Conservation (phyloP, 2,329 filamentous ascomycete genomes). For the Laburnicola sp. region DNA sequence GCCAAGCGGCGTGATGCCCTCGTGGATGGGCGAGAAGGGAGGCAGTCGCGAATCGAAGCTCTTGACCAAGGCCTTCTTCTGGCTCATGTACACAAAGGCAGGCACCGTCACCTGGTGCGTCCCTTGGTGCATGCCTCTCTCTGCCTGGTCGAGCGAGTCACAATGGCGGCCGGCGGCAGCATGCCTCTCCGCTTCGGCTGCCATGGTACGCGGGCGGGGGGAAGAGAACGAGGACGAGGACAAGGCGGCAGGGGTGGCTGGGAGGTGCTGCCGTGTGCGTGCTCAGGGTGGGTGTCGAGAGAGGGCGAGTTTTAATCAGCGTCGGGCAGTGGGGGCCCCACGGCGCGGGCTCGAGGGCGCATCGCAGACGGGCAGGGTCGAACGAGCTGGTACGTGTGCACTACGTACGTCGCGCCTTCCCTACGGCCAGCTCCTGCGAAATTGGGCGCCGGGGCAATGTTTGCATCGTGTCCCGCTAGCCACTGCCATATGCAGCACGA, state of each 20-base stretch:
- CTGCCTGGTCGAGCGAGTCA: slow-evolving; percentile 36
- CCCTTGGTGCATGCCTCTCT: slow-evolving; percentile 38
- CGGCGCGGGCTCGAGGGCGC: slow-evolving; percentile 19
- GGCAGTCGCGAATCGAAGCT: slow-evolving; percentile 19
- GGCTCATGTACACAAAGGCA: slow-evolving; percentile 32
- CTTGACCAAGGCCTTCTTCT: slow-evolving; percentile 9
- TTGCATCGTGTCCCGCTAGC: slow-evolving; percentile 1
- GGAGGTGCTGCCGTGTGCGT: slow-evolving; percentile 22
- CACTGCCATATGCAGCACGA: not conserved
- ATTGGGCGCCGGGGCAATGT: not conserved
- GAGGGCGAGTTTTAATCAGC: slow-evolving; percentile 33
- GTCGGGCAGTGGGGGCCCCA: slow-evolving; percentile 25
- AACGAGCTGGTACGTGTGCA: slow-evolving; percentile 3
- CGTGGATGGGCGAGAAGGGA: slow-evolving; percentile 35
- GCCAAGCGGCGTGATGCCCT: slow-evolving; percentile 39
- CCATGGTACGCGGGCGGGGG: slow-evolving; percentile 27
- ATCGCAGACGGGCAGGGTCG: not conserved
- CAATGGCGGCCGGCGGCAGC: too few relatives aligned
- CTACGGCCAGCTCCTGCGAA: not conserved
- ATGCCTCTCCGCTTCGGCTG: slow-evolving; percentile 20
- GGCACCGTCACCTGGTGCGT: slow-evolving; percentile 29
- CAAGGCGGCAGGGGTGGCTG: slow-evolving; percentile 24
- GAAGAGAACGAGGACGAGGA: slow-evolving; percentile 23
- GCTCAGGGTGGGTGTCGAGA: slow-evolving; percentile 18
- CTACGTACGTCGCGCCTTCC: not conserved